Evolutionary conservation across 495 filamentous ascomycete genomes (phyloP), one percentile per base, ranked within the genome.

Genomic region (Haplographium delicatum): DNA sequence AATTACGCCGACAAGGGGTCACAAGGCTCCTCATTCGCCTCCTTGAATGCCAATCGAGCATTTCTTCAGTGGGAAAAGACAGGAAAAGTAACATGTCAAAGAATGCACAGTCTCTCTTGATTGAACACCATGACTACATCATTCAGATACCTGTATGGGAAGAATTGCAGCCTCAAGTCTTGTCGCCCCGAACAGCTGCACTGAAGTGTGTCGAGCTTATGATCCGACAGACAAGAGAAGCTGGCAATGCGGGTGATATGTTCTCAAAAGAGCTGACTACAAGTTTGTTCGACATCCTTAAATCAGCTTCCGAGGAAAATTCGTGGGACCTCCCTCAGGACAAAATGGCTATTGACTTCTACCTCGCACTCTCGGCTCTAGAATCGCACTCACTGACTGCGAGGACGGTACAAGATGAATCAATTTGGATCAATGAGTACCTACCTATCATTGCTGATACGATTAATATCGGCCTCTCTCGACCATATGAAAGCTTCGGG

Each of bases 71-170:
- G 19, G 73, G 73, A 2, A 82, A 76, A 59, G 80, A 86, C 16
- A 73, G 83, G 20, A 78, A 76, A 53, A 74, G 65, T n/a, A 91
- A 89, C 53, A 69, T 88, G 62, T 84, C 88, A 3, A 85, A 76
- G 60, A 66, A 76, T 9, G 73, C 71, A 15, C 82, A 81, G 50
- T 67, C 54, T 7, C 62, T 77, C 2, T 51, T 88, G n/a, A 52
- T 59, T 15, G 67, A 73, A 2, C 69, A 88, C 44, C 72, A 75
- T 39, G 60, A 61, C 24, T 62, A 70, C 16, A 58, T 83, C 11
- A 61, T 71, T 27, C 64, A 72, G 42, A 68, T 76, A n/a, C 62
- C 70, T 3, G 63, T 81, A 19, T 90, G 82, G 82, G 66, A 69
- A 22, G 69, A 73, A 3, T 64, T 66, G n/a, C 60, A 65, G 31